Conservation (phyloP, 2,329 filamentous ascomycete species). For the Ampelomyces quisqualis region DNA sequence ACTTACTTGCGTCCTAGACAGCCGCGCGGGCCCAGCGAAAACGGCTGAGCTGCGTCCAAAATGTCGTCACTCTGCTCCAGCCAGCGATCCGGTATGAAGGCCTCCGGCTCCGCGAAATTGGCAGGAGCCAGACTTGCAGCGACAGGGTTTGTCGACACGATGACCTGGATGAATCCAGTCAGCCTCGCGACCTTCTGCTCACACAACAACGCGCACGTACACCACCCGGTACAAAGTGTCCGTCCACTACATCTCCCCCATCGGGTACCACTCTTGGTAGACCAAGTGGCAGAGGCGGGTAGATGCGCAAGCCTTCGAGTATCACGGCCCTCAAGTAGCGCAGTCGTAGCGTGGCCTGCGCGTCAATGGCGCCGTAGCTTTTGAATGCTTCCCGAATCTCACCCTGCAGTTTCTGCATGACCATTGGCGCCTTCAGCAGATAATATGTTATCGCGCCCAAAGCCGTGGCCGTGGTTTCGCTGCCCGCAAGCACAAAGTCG, state of each 20-base stretch:
- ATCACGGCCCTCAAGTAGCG: constrained; percentile 28
- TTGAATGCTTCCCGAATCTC: constrained; percentile 22
- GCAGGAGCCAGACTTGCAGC: constrained; percentile 22
- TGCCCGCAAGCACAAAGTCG: constrained; percentile 41
- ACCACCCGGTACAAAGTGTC: constrained; percentile 14
- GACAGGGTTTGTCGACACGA: constrained; percentile 27
- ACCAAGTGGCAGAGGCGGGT: constrained; percentile 16
- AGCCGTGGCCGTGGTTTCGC: constrained; percentile 44
- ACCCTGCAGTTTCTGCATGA: constrained; percentile 8
- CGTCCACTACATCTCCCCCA: constrained; percentile 16
- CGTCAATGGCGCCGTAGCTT: constrained; percentile 16
- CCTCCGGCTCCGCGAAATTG: constrained; percentile 31
- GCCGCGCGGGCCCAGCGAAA: constrained; percentile 21
- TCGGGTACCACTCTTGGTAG: constrained; percentile 15
- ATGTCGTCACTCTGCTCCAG: constrained; percentile 21
- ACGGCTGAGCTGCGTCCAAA: constrained; percentile 20
- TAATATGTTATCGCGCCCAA: constrained; percentile 35
- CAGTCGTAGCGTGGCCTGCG: constrained; percentile 12
- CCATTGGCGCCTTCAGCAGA: constrained; percentile 23
- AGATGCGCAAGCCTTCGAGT: constrained; percentile 33
- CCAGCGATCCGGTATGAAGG: constrained; percentile 36
- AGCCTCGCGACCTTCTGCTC: not conserved
- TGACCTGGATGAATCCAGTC: constrained; percentile 9
- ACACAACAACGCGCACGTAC: constrained; percentile 12
- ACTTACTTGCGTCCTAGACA: constrained; percentile 22